Evolutionary conservation across 768 basidiomycete species (phyloP).

Genomic region (Pulveroboletus sp.): DNA sequence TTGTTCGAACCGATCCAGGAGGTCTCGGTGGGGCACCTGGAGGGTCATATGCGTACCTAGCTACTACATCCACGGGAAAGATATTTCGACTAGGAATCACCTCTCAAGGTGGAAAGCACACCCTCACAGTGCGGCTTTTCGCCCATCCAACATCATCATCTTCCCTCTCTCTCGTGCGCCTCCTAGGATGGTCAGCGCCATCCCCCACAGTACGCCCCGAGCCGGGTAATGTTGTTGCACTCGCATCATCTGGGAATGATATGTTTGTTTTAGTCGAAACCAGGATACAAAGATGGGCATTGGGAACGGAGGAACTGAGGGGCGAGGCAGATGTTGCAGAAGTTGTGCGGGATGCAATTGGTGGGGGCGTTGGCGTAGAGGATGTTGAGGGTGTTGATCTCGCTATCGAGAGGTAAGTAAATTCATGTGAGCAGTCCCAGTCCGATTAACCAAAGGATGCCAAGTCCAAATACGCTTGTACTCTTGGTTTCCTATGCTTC

Average conservation of each 20-base stretch:
- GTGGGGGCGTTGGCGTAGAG: constrained; percentile 43
- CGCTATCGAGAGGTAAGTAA: constrained; percentile 50
- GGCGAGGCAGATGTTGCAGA: constrained; percentile 53
- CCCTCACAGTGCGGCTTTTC: constrained; percentile 55
- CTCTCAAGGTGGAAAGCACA: constrained; percentile 64
- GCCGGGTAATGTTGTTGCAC: constrained; percentile 59
- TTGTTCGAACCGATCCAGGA: constrained; percentile 63
- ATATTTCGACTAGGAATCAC: constrained; percentile 62
- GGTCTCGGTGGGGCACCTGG: constrained; percentile 3
- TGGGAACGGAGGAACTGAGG: constrained; percentile 50
- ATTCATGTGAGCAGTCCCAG: neutral
- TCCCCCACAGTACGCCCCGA: constrained; percentile 38
- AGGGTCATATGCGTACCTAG: constrained; percentile 40
- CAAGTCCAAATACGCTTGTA: constrained; percentile 49
- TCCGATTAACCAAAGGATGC: constrained; percentile 10
- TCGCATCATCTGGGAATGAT: constrained; percentile 50
- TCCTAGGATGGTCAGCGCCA: constrained; percentile 40
- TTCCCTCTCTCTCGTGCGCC: constrained; percentile 39
- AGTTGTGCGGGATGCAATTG: constrained; percentile 45
- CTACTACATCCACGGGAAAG: constrained; percentile 61
- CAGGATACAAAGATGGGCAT: constrained; percentile 62
- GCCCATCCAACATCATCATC: constrained; percentile 43
- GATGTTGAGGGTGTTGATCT: constrained; percentile 76
- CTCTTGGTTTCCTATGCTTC: constrained; percentile 67
- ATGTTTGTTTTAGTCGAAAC: constrained; percentile 69